Evolutionary conservation across 2,329 filamentous ascomycete species (phyloP).

Genomic region (Alternaria gansuensis): DNA sequence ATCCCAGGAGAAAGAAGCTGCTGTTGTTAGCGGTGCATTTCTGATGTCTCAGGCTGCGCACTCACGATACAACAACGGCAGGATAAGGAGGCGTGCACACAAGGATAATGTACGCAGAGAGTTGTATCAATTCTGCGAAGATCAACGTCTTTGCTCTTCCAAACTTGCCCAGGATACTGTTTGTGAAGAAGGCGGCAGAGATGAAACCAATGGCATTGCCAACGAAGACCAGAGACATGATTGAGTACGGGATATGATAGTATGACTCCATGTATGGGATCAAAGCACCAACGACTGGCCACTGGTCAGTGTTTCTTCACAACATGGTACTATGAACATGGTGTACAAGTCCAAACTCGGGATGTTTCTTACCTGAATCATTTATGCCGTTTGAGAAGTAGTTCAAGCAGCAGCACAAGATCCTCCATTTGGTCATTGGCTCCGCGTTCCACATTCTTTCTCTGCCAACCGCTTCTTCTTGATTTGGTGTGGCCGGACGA

Average conservation of each 20-base stretch:
- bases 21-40: constrained; percentile 17
- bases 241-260: constrained; percentile 78
- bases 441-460: constrained; percentile 66
- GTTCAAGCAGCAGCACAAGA: constrained; percentile 70
- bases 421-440: constrained; percentile 73
- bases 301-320: constrained; percentile 18
- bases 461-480: constrained; percentile 55
- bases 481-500: constrained; percentile 59
- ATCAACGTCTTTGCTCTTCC: constrained; percentile 73
- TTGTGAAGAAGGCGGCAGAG: constrained; percentile 73
- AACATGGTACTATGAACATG: neutral
- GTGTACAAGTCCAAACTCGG: neutral
- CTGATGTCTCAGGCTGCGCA: neutral
- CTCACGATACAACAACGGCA: constrained; percentile 64
- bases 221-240: constrained; percentile 84
- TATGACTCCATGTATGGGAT: constrained; percentile 82
- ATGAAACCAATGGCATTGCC: constrained; percentile 81
- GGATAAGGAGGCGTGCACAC: constrained; percentile 75
- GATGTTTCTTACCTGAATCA: constrained; percentile 64
- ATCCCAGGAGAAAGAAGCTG: constrained; percentile 73
- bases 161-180: constrained; percentile 67
- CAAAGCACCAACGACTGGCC: constrained; percentile 71
- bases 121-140: constrained; percentile 65
- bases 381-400: constrained; percentile 76
- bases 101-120: constrained; percentile 70